Evolutionary conservation across 805 yeast species (phyloP), one percentile per base, ranked within the genome.

Genomic region (Teunomyces panamensis): DNA sequence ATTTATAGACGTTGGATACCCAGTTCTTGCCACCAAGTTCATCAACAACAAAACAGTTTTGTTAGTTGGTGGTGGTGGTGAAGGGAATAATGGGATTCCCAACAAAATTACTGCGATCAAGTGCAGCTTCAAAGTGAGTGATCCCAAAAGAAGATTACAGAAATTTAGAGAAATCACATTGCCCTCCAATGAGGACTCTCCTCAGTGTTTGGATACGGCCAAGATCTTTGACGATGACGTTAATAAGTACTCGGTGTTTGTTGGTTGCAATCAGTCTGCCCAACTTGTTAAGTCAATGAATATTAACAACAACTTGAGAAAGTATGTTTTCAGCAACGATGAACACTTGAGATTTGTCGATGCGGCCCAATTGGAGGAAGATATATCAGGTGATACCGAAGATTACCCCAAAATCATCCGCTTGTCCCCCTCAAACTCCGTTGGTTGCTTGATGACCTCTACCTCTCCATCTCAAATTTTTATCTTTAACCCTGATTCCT

Each of bases 31-130:
- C 2, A 84, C 92, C 45, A 79, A 80, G 50, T 90, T 89, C 62
- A 71, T 84, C 39, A 74, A 79, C 54, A 77, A 83, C 52, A 68
- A 73, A 50, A 78, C 83, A 1, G 63, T 91, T 26, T 64, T 90
- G 43, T 85, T 85, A 27, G 83, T 89, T 2, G 99, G 99, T 36
- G 99, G 99, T 39, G 97, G 97, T 28, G 98, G 97, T 24, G 96
- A 89, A 63, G 96, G 96, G 8, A 84, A 83, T 59, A 85, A 89
- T 58, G 97, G 96, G 28, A 83, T 89, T 47, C 87, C 91, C 35
- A 92, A 92, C 66, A 89, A 87, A 62, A 70, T 92, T 52, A 81
- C 90, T 3, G 85, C 85, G 2, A 63, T 86, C 36, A 67, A 78
- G 42, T 73, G 87, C 41, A 78, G 81, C 56, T 81, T 85, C 46